Base-by-base conservation (phyloP, 176 grass and related monocot genomes). In the Eremochloa ophiuroides region DNA sequence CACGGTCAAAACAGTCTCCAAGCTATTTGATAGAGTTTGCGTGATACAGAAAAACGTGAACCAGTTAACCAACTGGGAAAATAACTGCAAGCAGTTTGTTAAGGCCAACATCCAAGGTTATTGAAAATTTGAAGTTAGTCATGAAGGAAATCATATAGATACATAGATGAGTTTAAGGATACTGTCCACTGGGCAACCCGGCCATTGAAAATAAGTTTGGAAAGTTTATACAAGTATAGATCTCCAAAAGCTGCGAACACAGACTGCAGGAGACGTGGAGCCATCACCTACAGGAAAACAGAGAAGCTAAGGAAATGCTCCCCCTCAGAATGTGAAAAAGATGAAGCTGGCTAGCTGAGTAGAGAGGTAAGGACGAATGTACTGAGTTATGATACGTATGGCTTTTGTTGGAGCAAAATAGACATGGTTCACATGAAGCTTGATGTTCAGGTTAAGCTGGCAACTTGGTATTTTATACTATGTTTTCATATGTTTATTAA, bases 1-100 rank as follows among this genome's bases (percentile, higher is more conserved):
- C 30, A 91, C 25, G 35, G 96, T n/a, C n/a, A n/a, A n/a, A n/a
- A n/a, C n/a, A n/a, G n/a, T n/a, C n/a, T n/a, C n/a, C n/a, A n/a
- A n/a, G n/a, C n/a, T n/a, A n/a, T n/a, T n/a, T n/a, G n/a, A n/a
- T n/a, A n/a, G n/a, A n/a, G n/a, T n/a, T n/a, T n/a, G n/a, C n/a
- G n/a, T 89, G 64, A 98, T 95, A 27, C 90, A 98, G 79, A 95
- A 98, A 69, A 98, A 93, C 84, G 83, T 93, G 77, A 98, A 98
- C 96, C 96, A 98, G 84, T 95, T 98, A 58, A 87, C 80, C 78
- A 93, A 65, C 70, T 95, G 96, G 8, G 84, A 95, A 78, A 95
- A 93, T 41, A 98, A 62, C 96, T 98, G 68, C 20, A 86, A 42
- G 63, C 31, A 4, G 42, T 37, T 43, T 62, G 69, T 93, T 88